Conservation (phyloP, 176 grass and related monocot genomes). For the Avena eriantha region DNA sequence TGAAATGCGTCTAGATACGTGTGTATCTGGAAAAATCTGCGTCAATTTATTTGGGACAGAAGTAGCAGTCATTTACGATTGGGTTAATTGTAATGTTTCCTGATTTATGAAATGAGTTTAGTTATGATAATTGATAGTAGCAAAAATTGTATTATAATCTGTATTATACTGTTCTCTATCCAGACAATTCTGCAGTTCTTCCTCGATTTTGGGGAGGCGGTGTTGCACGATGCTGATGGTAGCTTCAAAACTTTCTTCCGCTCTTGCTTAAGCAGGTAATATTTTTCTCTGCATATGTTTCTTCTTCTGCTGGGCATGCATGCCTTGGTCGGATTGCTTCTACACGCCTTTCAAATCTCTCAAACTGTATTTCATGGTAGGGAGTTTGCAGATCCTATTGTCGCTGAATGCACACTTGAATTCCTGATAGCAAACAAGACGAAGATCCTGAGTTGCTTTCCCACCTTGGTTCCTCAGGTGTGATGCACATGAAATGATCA, state of each 20-base stretch:
- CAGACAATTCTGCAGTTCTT: conserved; percentile 98
- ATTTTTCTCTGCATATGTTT: neutral
- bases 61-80: neutral
- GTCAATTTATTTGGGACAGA: too few species aligned
- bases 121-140: neutral
- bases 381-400: conserved; percentile 88
- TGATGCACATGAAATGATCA: conserved; percentile 3
- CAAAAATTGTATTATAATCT: conserved; percentile 14
- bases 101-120: conserved; percentile 29
- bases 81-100: conserved; percentile 32
- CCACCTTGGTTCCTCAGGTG: conserved; percentile 82
- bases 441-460: conserved; percentile 72
- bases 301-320: neutral
- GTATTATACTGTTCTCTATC: conserved; percentile 34
- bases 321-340: neutral
- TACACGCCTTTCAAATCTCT: neutral
- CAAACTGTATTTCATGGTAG: conserved; percentile 45
- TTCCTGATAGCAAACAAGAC: conserved; percentile 79
- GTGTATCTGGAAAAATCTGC: too few species aligned
- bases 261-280: conserved; percentile 97
- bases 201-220: conserved; percentile 95
- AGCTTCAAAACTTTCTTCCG: conserved; percentile 84
- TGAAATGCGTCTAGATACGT: too few species aligned
- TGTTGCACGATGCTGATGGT: conserved; percentile 90
- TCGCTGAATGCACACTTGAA: conserved; percentile 69